Evolutionary conservation across 2,329 filamentous ascomycete species (phyloP).

Genomic region (Monosporascus sp.): DNA sequence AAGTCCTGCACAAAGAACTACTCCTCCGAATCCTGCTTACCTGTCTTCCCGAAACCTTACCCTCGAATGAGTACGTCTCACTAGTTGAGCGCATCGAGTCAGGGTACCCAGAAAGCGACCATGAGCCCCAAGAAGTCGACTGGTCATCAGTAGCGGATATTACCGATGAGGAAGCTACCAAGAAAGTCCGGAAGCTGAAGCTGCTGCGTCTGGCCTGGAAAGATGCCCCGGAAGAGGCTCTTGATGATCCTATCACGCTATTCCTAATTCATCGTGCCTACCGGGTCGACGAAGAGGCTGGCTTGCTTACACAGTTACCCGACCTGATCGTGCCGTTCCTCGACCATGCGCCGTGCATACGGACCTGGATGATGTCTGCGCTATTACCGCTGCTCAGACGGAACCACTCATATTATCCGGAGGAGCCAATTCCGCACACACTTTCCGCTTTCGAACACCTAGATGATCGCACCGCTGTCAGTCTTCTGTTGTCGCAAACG

Average conservation of each 20-base stretch:
- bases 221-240: slow-evolving; percentile 39
- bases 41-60: slow-evolving; percentile 67
- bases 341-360: slow-evolving; percentile 52
- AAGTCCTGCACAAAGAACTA: slow-evolving; percentile 57
- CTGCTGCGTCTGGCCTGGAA: slow-evolving; percentile 52
- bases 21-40: slow-evolving; percentile 69
- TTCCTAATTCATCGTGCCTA: slow-evolving; percentile 66
- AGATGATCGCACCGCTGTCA: slow-evolving; percentile 52
- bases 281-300: slow-evolving; percentile 65
- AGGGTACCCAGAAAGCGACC: slow-evolving; percentile 36
- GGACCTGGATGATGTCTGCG: slow-evolving; percentile 63
- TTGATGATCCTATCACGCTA: slow-evolving; percentile 49
- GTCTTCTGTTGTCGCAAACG: slow-evolving; percentile 56
- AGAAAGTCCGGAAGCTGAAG: slow-evolving; percentile 56
- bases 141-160: slow-evolving; percentile 50
- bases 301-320: slow-evolving; percentile 63
- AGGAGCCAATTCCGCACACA: slow-evolving; percentile 40
- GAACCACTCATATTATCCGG: slow-evolving; percentile 64
- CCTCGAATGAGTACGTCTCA: slow-evolving; percentile 55
- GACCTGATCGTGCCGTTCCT: slow-evolving; percentile 66
- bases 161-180: slow-evolving; percentile 58
- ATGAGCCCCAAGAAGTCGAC: slow-evolving; percentile 44
- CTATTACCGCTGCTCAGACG: slow-evolving; percentile 64
- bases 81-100: slow-evolving; percentile 54
- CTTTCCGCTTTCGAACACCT: slow-evolving; percentile 60